Conservation (phyloP, 2,329 filamentous ascomycete genomes). For the Simplicillium sp. region DNA sequence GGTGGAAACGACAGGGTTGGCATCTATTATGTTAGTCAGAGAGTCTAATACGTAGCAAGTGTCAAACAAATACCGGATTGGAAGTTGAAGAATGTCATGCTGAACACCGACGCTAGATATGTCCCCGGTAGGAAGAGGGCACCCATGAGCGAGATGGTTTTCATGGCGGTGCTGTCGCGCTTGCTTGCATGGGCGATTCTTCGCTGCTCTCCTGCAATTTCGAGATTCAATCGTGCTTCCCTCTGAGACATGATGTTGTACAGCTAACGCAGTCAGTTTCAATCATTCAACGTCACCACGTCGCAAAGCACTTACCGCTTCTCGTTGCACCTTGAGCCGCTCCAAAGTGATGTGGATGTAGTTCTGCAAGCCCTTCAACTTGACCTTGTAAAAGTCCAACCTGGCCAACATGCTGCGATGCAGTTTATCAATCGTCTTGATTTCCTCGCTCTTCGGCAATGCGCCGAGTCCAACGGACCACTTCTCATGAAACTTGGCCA, state of each 20-base stretch:
- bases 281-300: not conserved
- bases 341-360: constrained; percentile 55
- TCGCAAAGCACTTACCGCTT: constrained; percentile 36
- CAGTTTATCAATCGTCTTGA: constrained; percentile 28
- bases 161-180: constrained; percentile 55
- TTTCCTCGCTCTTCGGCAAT: constrained; percentile 17
- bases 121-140: constrained; percentile 55
- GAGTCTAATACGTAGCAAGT: not conserved
- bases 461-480: constrained; percentile 4
- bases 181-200: constrained; percentile 51
- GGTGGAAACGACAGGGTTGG: constrained; percentile 33
- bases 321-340: constrained; percentile 50
- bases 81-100: constrained; percentile 60
- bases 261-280: constrained; percentile 27
- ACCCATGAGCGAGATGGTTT: constrained; percentile 53
- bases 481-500: constrained; percentile 16
- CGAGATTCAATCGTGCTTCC: constrained; percentile 53
- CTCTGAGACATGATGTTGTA: constrained; percentile 60
- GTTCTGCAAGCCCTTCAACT: constrained; percentile 52
- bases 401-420: constrained; percentile 43
- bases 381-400: constrained; percentile 51
- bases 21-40: constrained; percentile 11
- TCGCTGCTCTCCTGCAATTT: constrained; percentile 52
- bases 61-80: constrained; percentile 25
- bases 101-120: constrained; percentile 53